Base-by-base conservation (phyloP, 192 early-diverging fungal genomes). In the Gamsiella multidivaricata region DNA sequence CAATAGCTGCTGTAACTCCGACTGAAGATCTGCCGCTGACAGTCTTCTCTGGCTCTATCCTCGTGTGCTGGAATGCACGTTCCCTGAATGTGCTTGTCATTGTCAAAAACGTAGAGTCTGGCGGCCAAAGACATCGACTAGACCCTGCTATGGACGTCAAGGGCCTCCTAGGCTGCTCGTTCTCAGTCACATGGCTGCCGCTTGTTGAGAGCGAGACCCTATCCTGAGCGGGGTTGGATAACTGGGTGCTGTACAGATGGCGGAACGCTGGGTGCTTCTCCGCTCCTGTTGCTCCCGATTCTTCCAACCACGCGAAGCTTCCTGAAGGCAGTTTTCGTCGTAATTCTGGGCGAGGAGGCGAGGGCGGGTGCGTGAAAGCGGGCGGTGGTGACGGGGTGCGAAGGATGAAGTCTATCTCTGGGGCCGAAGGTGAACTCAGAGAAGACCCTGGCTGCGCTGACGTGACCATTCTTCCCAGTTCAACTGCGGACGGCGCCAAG, bases 61-160 rank as follows among this genome's bases (percentile, higher is more conserved):
- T 50, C 39, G 31, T n/a, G 29, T 53, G 37, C 28, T 61, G 58
- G 17, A 28, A 56, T 12, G 61, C 43, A 4, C 29, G 25, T 10
- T 71, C 69, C 39, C 42, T 55, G 22, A 39, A 36, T n/a, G 47
- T 54, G 22, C 46, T 64, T 11, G 65, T 57, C 59, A 69, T 64
- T n/a, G 74, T 69, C 51, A 67, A 53, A 31, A 66, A 69, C 2
- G 65, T 69, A 17, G 61, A 69, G 31, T 78, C 42, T 41, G 65
- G 60, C n/a, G 74, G 74, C 74, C 74, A 78, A 4, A 78, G 61
- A 33, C 66, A 69, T n/a, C 74, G 65, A 36, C 55, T 78, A 25
- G 54, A 69, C 23, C 66, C 66, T 20, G 51, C 61, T 43, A 78
- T 78, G 12, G 74, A 78, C 5, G 74, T 78, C 41, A 78, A 29